Evolutionary conservation across 2,329 filamentous ascomycete species (phyloP).

Genomic region (Aschersonia sp.): DNA sequence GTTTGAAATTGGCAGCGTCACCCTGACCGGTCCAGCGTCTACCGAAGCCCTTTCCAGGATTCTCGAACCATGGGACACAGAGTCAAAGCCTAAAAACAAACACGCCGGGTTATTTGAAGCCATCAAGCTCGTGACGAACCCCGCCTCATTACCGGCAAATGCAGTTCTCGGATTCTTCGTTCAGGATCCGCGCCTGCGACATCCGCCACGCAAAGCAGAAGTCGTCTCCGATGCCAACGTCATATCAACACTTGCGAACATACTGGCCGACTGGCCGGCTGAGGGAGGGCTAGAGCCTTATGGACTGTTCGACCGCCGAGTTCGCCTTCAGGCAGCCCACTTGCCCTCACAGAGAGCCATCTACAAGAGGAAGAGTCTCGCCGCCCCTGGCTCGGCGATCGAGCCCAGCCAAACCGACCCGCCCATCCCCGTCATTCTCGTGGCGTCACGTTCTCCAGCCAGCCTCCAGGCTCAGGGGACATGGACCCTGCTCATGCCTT

Average conservation of each 20-base stretch:
- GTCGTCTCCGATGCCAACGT: slow-evolving; percentile 22
- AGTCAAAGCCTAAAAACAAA: slow-evolving; percentile 12
- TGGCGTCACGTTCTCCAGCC: slow-evolving; percentile 39
- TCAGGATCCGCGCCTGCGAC: slow-evolving; percentile 65
- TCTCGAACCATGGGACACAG: slow-evolving; percentile 37
- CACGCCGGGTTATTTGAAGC: slow-evolving; percentile 36
- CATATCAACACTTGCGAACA: slow-evolving; percentile 34
- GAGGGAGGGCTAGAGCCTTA: slow-evolving; percentile 34
- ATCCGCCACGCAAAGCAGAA: slow-evolving; percentile 51
- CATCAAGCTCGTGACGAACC: slow-evolving; percentile 48
- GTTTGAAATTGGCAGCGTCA: slow-evolving; percentile 49
- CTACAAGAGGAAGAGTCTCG: slow-evolving; percentile 57
- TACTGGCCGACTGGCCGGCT: slow-evolving; percentile 53
- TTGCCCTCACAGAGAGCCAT: slow-evolving; percentile 67
- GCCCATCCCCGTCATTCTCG: slow-evolving; percentile 61
- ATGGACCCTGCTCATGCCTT: slow-evolving; percentile 79
- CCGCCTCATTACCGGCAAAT: slow-evolving; percentile 54
- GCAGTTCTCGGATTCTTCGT: slow-evolving; percentile 59
- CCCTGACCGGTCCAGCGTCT: slow-evolving; percentile 52
- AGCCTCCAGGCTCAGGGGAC: slow-evolving; percentile 43
- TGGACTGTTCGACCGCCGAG: slow-evolving; percentile 54
- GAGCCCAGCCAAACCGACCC: slow-evolving; percentile 48
- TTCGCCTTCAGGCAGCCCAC: slow-evolving; percentile 48
- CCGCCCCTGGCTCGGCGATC: slow-evolving; percentile 48
- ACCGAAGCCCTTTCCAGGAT: slow-evolving; percentile 63